phyloP scores from a whole-genome alignment of 1,284 basidiomycete genomes.

The Laetiporus sulphureus region DNA sequence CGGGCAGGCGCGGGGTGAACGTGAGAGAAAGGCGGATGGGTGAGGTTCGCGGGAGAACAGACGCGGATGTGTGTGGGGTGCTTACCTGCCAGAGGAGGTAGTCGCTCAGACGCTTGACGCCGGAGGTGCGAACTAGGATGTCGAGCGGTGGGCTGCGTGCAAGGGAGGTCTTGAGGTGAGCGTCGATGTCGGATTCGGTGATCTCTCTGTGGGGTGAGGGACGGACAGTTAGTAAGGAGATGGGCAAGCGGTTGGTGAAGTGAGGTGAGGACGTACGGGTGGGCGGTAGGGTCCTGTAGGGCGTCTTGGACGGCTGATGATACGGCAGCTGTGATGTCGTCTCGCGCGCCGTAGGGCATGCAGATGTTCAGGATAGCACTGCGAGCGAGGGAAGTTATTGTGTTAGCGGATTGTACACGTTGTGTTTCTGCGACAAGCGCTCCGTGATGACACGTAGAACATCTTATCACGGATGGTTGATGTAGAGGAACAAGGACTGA shows the following conservation, averaged over 20 bases:
- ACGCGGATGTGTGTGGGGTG: constrained; percentile 6
- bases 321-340: constrained; percentile 86
- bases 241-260: neutral
- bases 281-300: constrained; percentile 28
- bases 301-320: constrained; percentile 48
- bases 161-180: constrained; percentile 59
- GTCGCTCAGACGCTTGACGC: constrained; percentile 87
- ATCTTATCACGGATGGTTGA: neutral
- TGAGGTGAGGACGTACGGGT: constrained; percentile 1
- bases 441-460: neutral
- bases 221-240: neutral
- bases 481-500: neutral
- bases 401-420: neutral
- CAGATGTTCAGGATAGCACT: constrained; percentile 92
- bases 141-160: constrained; percentile 79
- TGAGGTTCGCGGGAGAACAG: neutral
- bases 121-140: constrained; percentile 88
- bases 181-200: constrained; percentile 59
- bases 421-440: neutral
- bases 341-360: constrained; percentile 89
- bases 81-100: constrained; percentile 92
- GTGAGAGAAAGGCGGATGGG: too few species aligned
- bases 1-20: too few species aligned
- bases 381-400: neutral
- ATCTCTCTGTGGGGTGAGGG: constrained; percentile 34